Base-by-base conservation (phyloP, 768 basidiomycete species). In the Boletellus emodensis region DNA sequence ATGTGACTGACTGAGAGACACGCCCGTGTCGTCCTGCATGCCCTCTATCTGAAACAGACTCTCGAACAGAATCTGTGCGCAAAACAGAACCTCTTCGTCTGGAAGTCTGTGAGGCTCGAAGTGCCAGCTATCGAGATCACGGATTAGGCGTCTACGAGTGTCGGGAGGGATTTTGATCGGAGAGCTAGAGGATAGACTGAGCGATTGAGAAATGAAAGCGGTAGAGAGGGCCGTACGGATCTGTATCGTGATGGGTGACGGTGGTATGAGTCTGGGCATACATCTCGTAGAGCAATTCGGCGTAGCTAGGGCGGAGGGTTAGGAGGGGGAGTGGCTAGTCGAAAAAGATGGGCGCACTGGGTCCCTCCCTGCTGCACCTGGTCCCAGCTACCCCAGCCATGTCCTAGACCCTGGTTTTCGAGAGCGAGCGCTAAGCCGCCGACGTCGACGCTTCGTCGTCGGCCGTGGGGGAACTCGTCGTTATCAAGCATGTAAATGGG, bases 41-140 rank as follows among this genome's bases (percentile, higher is more conserved):
- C 88, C 86, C 54, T 94, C 84, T 53, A 90, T 85, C 45, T 83
- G 80, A 59, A 89, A 85, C 17, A 94, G 71, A 18, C 80, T 80
- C 67, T 97, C 92, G 59, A 99, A 99, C 24, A 99, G 72, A 55
- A 97, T 76, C 51, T 88, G 77, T 0, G 90, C 84, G 60, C 90
- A 93, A 18, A 83, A 79, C 13, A 90, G 73, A 11, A 92, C 76
- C 68, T 98, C 90, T 46, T 89, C 87, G 47, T 90, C 84, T 18
- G 84, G 79, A 34, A 96, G 79, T 35, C 78, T 78, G 68, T 90
- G 85, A 4, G 95, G 94, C 63, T 96, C 87, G 64, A 97, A 99
- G 56, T 87, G 73, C 95, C 95, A 99, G 12, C 75, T 77, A 51
- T 86, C 83, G 13, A 96, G 75, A 0, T 76, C 73, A 18, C 71